These are phyloP conservation scores for Rhizopus arrhizus DNA, from an alignment of 371 early-diverging fungal species.

Conservation along the genomic window DNA sequence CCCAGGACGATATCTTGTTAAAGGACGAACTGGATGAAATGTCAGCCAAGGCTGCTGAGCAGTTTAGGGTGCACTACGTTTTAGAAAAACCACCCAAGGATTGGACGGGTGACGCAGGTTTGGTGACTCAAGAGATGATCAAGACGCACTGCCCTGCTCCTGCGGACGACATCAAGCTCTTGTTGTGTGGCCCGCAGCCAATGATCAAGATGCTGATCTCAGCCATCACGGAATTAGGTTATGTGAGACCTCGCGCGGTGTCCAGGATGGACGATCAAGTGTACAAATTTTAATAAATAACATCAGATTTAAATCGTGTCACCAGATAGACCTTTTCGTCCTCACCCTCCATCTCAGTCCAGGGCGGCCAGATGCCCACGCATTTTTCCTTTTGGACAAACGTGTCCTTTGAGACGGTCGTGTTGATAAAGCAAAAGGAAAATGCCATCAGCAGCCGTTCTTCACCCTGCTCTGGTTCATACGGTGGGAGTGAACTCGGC, in stretches of 20 bases:
- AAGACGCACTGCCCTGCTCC: conserved; percentile 69
- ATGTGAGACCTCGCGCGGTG: conserved; percentile 74
- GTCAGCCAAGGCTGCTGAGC: conserved; percentile 69
- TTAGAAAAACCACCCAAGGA: conserved; percentile 75
- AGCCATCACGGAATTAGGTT: conserved; percentile 68
- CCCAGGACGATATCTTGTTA: conserved; percentile 83
- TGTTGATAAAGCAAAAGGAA: conserved; percentile 18
- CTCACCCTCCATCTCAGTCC: conserved; percentile 9
- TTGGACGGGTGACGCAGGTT: conserved; percentile 87
- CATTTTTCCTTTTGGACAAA: conserved; percentile 23
- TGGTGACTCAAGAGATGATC: conserved; percentile 79
- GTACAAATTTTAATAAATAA: conserved; percentile 77
- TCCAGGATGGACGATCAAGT: conserved; percentile 88
- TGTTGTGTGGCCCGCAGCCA: conserved; percentile 87
- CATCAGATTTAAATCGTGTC: conserved; percentile 25
- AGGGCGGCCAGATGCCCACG: conserved; percentile 26
- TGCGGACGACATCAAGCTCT: conserved; percentile 77
- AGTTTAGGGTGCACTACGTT: conserved; percentile 80
- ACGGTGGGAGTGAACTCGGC: conserved; percentile 6
- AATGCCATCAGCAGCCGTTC: conserved; percentile 15
- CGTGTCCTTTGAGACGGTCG: background rate
- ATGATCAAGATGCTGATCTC: conserved; percentile 79
- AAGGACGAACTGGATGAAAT: conserved; percentile 79
- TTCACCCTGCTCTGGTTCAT: conserved; percentile 9
- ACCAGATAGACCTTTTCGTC: conserved; percentile 12